Base-by-base conservation (phyloP, 2,329 filamentous ascomycete species). In the Colletotrichum kahawae region DNA sequence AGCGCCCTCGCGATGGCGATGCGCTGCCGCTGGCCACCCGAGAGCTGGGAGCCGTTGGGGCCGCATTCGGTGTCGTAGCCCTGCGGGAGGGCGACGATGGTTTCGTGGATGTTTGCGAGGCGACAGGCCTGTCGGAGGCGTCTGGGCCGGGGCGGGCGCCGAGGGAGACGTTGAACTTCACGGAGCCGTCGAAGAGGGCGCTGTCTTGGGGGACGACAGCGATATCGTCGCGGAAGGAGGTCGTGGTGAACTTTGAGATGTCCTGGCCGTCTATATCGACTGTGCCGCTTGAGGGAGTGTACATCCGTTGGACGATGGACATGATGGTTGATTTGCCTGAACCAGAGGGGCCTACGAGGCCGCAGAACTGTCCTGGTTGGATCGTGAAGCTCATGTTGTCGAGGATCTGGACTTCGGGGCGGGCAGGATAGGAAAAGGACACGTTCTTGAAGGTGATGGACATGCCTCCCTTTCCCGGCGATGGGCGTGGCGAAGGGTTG, bases 1-100 rank as follows among this genome's bases (percentile, higher is more conserved):
- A 94, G 85, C 2, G 93, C 93, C 10, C 94, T 87, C 0, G 93
- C 93, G 77, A 95, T 94, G 1, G 91, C 90, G 21, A 95, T 80
- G 3, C 93, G 87, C 80, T 95, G 93, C 8, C 90, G 90, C 80
- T 95, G 93, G 0, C 94, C 93, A 8, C 93, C 93, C 0, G 92
- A 94, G 5, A 95, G 82, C 24, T 91, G 87, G 1, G 90, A 91
- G 9, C 92, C 93, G 70, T 92, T 91, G 21, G 92, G 90, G 8
- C 94, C 87, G 9, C 91, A 83, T 38, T 86, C 84, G 0, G 90
- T 92, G 7, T 91, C 82, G 76, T 92, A 92, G 0, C 90, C 90
- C 27, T 91, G 82, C 0, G 90, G 90, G 12, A 93, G 80, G 1
- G 82, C 82, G 36, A 83, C 80, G 67, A 93, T 91, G 16, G 88